Base-by-base conservation (phyloP, 2,329 filamentous ascomycete genomes). In the Fusarium sambucinum region DNA sequence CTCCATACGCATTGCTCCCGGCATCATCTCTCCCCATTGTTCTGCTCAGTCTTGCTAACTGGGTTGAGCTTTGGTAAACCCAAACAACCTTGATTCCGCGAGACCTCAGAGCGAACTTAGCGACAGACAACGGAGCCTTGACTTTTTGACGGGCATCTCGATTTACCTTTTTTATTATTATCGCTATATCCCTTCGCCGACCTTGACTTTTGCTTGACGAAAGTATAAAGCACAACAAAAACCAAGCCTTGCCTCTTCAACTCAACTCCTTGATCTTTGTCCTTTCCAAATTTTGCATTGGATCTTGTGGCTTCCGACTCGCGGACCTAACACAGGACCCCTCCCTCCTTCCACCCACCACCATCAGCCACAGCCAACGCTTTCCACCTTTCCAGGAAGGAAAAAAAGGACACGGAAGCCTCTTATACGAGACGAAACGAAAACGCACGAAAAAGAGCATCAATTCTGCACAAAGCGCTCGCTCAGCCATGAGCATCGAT, bases 401-500 rank as follows among this genome's bases (percentile, higher is more conserved):
- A 50, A 38, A 63, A 54, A 63, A 54, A 66, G 56, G 54, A 62
- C 56, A 62, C 56, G 19, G 44, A 56, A 69, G 23, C 57, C 51
- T 63, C 37, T 60, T 50, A 50, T 44, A 64, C 59, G 57, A 69
- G 44, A 57, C 50, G 38, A 25, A 57, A 23, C 52, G 51, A 38
- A 63, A 40, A 51, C 42, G 12, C 29, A 47, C 61, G 61, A 58
- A 62, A 33, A 59, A 63, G 27, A 40, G 30, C 14, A 63, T 29
- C 19, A 35, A 16, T 50, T 50, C 32, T 63, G 27, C 29, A 32
- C n/a, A 41, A 30, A 51, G 44, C 44, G 55, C 65, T 62, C 58
- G 58, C 66, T 65, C 65, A 62, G 66, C 35, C 44, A 77, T 77
- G 75, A 66, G 63, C 64, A 65, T 58, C 48, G 63, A 71, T 64